Conservation (phyloP, 805 yeast genomes). For the Ogataea thermomethanolica region DNA sequence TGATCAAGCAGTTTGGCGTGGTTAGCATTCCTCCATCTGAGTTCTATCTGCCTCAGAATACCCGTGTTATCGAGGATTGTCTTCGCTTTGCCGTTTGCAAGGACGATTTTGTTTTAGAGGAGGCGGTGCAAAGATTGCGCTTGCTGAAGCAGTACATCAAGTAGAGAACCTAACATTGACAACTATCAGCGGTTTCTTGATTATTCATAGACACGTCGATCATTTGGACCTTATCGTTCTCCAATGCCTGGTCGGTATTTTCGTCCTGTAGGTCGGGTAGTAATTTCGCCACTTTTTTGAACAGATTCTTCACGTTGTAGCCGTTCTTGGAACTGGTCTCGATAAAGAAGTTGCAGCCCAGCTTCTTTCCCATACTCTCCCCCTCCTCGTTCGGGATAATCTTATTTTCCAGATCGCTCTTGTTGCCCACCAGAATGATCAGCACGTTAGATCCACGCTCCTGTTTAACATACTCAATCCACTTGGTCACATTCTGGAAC, state of each 20-base stretch:
- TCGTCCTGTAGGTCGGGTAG: slow-evolving; percentile 68
- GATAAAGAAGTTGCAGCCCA: slow-evolving; percentile 76
- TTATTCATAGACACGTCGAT: slow-evolving; percentile 42
- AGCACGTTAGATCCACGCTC: slow-evolving; percentile 91
- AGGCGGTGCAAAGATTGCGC: slow-evolving; percentile 74
- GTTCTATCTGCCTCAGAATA: slow-evolving; percentile 70
- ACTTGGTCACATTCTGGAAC: slow-evolving; percentile 77
- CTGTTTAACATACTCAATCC: slow-evolving; percentile 93
- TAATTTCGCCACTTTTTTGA: slow-evolving; percentile 86
- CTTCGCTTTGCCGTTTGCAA: slow-evolving; percentile 96
- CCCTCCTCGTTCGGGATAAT: slow-evolving; percentile 85
- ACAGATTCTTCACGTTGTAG: slow-evolving; percentile 84
- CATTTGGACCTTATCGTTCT: slow-evolving; percentile 34
- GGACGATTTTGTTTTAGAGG: slow-evolving; percentile 74
- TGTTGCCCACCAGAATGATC: slow-evolving; percentile 88
- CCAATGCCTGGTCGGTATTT: slow-evolving; percentile 24
- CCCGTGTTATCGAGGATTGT: slow-evolving; percentile 74
- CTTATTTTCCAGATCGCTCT: slow-evolving; percentile 80
- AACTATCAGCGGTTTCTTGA: slow-evolving; percentile 32
- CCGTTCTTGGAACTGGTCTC: slow-evolving; percentile 96
- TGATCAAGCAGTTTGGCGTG: slow-evolving; percentile 87
- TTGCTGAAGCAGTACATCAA: slow-evolving; percentile 62
- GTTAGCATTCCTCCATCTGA: slow-evolving; percentile 98
- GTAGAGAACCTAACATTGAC: slow-evolving; percentile 35
- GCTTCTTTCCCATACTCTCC: slow-evolving; percentile 63